phyloP scores from a whole-genome alignment of 768 basidiomycete genomes.

The Amanita rubescens region DNA sequence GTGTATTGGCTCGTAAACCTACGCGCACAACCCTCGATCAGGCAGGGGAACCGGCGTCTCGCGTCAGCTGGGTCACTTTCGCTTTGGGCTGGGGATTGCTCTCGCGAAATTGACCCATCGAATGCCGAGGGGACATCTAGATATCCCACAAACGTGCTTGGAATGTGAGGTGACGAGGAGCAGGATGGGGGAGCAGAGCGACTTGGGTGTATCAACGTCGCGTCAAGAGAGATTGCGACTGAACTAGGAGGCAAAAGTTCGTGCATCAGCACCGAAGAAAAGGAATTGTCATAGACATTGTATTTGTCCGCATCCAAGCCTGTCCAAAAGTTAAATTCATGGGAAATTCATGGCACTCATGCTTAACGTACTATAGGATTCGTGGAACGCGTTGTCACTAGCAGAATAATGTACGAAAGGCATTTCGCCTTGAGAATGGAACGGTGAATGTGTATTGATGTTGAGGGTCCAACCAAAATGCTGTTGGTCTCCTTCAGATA shows the following conservation, averaged over 20 bases:
- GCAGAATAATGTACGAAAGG: background rate
- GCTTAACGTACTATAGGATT: background rate
- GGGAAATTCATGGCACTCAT: background rate
- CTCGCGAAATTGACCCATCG: conserved; percentile 19
- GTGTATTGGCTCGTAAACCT: conserved; percentile 50
- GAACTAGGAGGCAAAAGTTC: conserved; percentile 1
- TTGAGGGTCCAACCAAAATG: background rate
- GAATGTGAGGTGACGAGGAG: conserved; percentile 8
- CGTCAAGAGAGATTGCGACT: background rate
- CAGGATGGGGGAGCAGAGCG: conserved; percentile 13
- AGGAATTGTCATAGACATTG: conserved; percentile 5
- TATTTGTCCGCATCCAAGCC: background rate
- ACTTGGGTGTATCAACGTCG: conserved; percentile 7
- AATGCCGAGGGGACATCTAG: background rate
- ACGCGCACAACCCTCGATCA: conserved; percentile 38
- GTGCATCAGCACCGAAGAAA: conserved; percentile 4
- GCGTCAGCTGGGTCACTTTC: conserved; percentile 26
- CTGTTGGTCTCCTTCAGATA: background rate
- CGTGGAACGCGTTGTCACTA: background rate
- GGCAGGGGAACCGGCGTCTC: conserved; percentile 40
- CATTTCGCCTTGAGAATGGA: background rate
- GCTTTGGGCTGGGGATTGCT: conserved; percentile 24
- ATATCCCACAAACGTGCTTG: conserved; percentile 1
- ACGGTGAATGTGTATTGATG: background rate
- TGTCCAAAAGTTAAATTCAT: background rate